Base-by-base conservation (phyloP, 495 filamentous ascomycete genomes). In the Penicillium tannophilum region DNA sequence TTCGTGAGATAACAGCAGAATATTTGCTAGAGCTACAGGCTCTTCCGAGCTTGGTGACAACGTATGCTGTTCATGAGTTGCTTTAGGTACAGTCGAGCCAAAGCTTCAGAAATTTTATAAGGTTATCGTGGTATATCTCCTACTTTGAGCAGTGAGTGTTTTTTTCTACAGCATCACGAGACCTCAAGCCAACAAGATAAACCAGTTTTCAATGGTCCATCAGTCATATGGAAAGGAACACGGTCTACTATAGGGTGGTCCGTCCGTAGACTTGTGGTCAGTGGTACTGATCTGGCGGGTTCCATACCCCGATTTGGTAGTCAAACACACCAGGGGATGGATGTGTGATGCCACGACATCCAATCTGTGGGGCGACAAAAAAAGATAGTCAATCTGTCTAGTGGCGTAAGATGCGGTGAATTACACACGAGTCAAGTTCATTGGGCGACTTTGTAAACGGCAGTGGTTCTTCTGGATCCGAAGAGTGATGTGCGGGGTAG, bases 401-500 rank as follows among this genome's bases (percentile, higher is more conserved):
- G 46, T 49, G 46, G 46, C 46, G 46, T 49, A 9, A n/a, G 16
- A 30, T 31, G 26, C 23, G 45, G 45, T 47, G 19, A 47, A 6
- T 24, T 26, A 28, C 14, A 20, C 20, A 9, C 6, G 2, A 24
- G 2, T 19, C 24, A 9, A 49, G 26, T 16, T 33, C 11, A 31
- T 49, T 54, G 52, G 51, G 14, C 52, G n/a, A 23, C 20, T 23
- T 23, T 52, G 31, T 36, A 4, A 41, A 23, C 31, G 20, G 17
- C 45, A 16, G 33, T 52, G 33, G 14, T 31, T 28, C 46, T 26
- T 49, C 26, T 49, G 23, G 46, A 49, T 49, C 46, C 46, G 46
- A 19, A 6, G 30, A 47, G 20, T 47, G 30, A 41, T 52, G 52
- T 54, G 52, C 52, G 52, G 52, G 52, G 52, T 54, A 54, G 3